Evolutionary conservation across 1,284 basidiomycete species (phyloP).

Genomic region (Rhodofomes roseus): DNA sequence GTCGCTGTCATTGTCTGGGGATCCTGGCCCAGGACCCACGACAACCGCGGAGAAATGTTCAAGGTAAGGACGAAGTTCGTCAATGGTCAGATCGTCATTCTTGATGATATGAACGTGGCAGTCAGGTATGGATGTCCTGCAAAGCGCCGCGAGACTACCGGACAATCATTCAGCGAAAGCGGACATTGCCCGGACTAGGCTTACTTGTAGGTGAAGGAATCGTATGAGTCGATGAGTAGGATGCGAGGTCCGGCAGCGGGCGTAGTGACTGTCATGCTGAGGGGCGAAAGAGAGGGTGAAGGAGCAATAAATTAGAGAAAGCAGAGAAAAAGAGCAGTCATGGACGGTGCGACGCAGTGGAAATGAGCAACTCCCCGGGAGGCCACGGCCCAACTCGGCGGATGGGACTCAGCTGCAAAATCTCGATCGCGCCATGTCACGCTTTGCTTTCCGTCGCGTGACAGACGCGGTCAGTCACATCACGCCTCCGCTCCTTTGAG

Average conservation of each 20-base stretch:
- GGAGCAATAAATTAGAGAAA: background rate
- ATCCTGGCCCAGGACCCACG: conserved; percentile 80
- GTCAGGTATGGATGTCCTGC: conserved; percentile 53
- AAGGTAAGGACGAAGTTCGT: conserved; percentile 49
- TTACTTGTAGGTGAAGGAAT: conserved; percentile 84
- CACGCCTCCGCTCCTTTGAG: background rate
- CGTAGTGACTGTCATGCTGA: conserved; percentile 10
- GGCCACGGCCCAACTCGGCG: background rate
- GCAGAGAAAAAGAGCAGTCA: background rate
- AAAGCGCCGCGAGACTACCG: conserved; percentile 60
- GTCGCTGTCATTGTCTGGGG: conserved; percentile 60
- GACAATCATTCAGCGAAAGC: conserved; percentile 2
- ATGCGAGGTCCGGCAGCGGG: conserved; percentile 31
- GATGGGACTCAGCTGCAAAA: background rate
- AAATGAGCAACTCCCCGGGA: background rate
- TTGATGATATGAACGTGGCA: conserved; percentile 65
- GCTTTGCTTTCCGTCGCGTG: background rate
- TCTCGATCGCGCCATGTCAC: conserved; percentile 1
- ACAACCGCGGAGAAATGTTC: conserved; percentile 63
- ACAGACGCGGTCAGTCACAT: conserved; percentile 2
- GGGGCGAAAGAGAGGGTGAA: background rate
- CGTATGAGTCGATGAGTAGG: conserved; percentile 78
- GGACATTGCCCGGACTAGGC: conserved; percentile 24
- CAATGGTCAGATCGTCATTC: conserved; percentile 57
- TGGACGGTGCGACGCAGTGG: background rate